These are phyloP conservation scores for Erodium trifolium DNA, from an alignment of 441 rosid species.

Conservation along the genomic window DNA sequence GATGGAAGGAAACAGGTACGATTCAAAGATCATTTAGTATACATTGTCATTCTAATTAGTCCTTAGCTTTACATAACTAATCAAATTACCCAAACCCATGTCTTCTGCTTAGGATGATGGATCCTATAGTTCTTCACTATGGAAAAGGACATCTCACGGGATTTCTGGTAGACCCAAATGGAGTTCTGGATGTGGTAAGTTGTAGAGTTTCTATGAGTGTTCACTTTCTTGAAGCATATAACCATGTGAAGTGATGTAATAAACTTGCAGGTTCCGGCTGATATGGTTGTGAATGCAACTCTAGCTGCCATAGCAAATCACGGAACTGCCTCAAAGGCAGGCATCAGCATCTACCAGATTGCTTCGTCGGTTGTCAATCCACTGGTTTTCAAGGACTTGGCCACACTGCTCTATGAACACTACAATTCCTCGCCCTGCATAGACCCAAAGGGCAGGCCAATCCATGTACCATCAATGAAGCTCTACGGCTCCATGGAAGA, in stretches of 20 bases:
- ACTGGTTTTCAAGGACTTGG: slow-evolving; percentile 55
- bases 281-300: slow-evolving; percentile 88
- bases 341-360: slow-evolving; percentile 63
- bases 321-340: slow-evolving; percentile 51
- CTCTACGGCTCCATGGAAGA: slow-evolving; percentile 69
- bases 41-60: no score
- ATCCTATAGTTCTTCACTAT: slow-evolving; percentile 76
- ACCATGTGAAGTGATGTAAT: no score
- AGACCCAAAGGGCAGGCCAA: slow-evolving; percentile 73
- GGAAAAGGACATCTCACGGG: slow-evolving; percentile 92
- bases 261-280: slow-evolving; percentile 60
- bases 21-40: background rate
- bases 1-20: slow-evolving; percentile 94
- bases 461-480: slow-evolving; percentile 63
- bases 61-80: background rate
- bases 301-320: slow-evolving; percentile 88
- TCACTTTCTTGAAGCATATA: no score
- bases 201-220: background rate
- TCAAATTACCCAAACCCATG: background rate
- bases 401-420: slow-evolving; percentile 51
- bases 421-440: slow-evolving; percentile 57
- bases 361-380: slow-evolving; percentile 89
- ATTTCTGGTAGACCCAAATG: slow-evolving; percentile 68
- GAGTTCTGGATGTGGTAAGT: slow-evolving; percentile 82
- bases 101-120: slow-evolving; percentile 70